Evolutionary conservation across 2,329 filamentous ascomycete genomes (phyloP).

Genomic region (Penicillium rolfsii): DNA sequence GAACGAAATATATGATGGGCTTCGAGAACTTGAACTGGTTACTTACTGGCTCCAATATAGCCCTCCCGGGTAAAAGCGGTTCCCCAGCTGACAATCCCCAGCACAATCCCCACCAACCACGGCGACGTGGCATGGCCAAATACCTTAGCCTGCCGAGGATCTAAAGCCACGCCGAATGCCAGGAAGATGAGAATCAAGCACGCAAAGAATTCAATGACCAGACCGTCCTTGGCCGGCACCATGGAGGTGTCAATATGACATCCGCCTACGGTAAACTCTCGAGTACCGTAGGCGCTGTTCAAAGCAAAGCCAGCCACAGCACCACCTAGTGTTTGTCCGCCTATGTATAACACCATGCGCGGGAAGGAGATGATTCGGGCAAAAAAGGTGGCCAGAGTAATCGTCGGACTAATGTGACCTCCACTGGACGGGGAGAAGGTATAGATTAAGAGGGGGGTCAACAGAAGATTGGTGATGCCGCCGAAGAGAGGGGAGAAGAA

Average conservation of each 20-base stretch:
- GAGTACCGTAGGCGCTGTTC: slow-evolving; percentile 35
- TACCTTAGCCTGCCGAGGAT: slow-evolving; percentile 55
- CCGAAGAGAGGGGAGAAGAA: slow-evolving; percentile 40
- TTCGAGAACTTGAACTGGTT: background rate
- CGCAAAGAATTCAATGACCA: slow-evolving; percentile 54
- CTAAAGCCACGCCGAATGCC: slow-evolving; percentile 57
- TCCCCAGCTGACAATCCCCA: slow-evolving; percentile 44
- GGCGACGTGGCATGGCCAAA: slow-evolving; percentile 56
- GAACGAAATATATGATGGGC: background rate
- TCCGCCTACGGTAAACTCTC: slow-evolving; percentile 41
- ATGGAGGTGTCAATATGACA: slow-evolving; percentile 44
- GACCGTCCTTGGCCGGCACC: slow-evolving; percentile 46
- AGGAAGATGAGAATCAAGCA: slow-evolving; percentile 54
- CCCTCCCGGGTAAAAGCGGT: slow-evolving; percentile 46
- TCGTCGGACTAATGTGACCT: slow-evolving; percentile 58
- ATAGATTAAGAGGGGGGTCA: slow-evolving; percentile 55
- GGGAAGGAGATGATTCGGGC: slow-evolving; percentile 55
- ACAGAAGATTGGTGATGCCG: slow-evolving; percentile 45
- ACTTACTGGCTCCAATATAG: slow-evolving; percentile 47
- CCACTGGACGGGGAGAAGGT: slow-evolving; percentile 54
- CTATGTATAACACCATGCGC: slow-evolving; percentile 53
- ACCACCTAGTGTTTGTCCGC: slow-evolving; percentile 52
- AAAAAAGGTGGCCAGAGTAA: slow-evolving; percentile 58
- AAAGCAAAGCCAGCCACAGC: slow-evolving; percentile 51
- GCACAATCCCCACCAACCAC: slow-evolving; percentile 51